These are phyloP conservation scores for Ophiocordyceps australis DNA, from an alignment of 2,329 filamentous ascomycete genomes.

Conservation along the genomic window DNA sequence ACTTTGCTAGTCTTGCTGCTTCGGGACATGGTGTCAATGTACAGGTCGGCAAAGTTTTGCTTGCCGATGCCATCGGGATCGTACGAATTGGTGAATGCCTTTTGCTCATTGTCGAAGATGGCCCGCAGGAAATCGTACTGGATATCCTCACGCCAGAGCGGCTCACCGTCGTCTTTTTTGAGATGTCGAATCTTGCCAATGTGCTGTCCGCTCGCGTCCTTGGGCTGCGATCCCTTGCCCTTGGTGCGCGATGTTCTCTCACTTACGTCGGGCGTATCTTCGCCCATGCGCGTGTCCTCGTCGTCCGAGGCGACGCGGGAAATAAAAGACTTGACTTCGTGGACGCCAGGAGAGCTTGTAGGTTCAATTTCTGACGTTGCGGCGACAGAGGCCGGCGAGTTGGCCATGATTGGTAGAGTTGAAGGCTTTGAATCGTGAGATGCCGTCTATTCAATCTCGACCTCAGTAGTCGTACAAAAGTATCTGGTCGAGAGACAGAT, in stretches of 20 bases:
- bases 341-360: conserved; percentile 24
- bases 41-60: conserved; percentile 82
- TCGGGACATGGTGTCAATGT: conserved; percentile 95
- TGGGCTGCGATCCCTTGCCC: conserved; percentile 13
- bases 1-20: conserved; percentile 99
- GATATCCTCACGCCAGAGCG: conserved; percentile 73
- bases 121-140: conserved; percentile 72
- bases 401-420: conserved; percentile 13
- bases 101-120: conserved; percentile 56
- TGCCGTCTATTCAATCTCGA: too few relatives aligned
- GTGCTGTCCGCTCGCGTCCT: conserved; percentile 16
- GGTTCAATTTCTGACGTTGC: conserved; percentile 26
- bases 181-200: conserved; percentile 63
- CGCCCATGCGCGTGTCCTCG: conserved; percentile 23
- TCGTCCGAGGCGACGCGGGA: conserved; percentile 26
- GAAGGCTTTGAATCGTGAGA: too few relatives aligned
- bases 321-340: conserved; percentile 25
- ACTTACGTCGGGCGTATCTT: conserved; percentile 22
- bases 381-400: conserved; percentile 19
- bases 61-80: conserved; percentile 41
- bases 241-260: conserved; percentile 19
- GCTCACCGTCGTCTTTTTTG: conserved; percentile 79
- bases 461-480: too few relatives aligned
- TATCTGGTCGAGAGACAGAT: too few relatives aligned
- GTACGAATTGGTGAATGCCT: conserved; percentile 83